phyloP scores from a whole-genome alignment of 2,329 filamentous ascomycete genomes.

The Ramichloridium luteum region DNA sequence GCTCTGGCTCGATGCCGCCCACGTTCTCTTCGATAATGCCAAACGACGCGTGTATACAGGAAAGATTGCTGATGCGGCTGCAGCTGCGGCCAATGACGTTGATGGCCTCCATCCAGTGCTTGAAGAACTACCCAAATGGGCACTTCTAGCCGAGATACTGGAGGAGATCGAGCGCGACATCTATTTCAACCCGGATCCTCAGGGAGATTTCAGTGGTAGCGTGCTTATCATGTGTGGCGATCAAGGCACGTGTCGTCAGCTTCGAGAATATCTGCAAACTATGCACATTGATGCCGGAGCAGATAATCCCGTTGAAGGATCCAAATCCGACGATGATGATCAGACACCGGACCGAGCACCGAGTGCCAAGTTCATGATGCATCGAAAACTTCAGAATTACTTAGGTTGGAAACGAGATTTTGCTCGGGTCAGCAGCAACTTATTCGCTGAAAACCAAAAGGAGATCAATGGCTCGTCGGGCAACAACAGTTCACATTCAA shows the following conservation, averaged over 20 bases:
- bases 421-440: slow-evolving; percentile 64
- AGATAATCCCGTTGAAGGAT: slow-evolving; percentile 29
- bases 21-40: slow-evolving; percentile 85
- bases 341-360: slow-evolving; percentile 27
- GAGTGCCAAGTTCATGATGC: slow-evolving; percentile 80
- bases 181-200: slow-evolving; percentile 65
- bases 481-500: neutral
- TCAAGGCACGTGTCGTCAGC: slow-evolving; percentile 69
- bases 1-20: slow-evolving; percentile 89
- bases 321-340: slow-evolving; percentile 34
- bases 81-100: slow-evolving; percentile 37
- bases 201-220: slow-evolving; percentile 79
- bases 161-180: slow-evolving; percentile 87
- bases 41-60: slow-evolving; percentile 77
- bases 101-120: slow-evolving; percentile 66
- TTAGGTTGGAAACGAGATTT: slow-evolving; percentile 85
- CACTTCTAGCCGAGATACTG: slow-evolving; percentile 72
- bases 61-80: slow-evolving; percentile 49
- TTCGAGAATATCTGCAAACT: slow-evolving; percentile 80
- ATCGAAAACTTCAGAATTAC: slow-evolving; percentile 73
- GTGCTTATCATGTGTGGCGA: slow-evolving; percentile 94
- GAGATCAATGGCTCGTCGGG: slow-evolving; percentile 55
- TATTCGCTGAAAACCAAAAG: slow-evolving; percentile 71
- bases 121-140: slow-evolving; percentile 93
- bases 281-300: slow-evolving; percentile 48